Base-by-base conservation (phyloP, 2,329 filamentous ascomycete species). In the Colletotrichum graminicola region DNA sequence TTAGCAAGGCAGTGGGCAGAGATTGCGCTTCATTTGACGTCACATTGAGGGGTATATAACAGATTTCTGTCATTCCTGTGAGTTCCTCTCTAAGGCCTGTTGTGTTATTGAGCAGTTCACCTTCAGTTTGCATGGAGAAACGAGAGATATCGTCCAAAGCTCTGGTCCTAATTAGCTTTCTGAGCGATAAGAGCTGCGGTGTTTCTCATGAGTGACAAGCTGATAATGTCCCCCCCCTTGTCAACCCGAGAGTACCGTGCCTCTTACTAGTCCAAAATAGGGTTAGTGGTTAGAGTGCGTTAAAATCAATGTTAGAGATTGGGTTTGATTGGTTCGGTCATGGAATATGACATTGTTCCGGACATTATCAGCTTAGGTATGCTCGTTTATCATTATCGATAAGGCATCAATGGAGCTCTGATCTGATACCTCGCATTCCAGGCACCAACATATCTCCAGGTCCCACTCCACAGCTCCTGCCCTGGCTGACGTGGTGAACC, bases 401-500 rank as follows among this genome's bases (percentile, higher is more conserved):
- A 62, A 62, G 55, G 3, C 5, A 32, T 4, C 14, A 39, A 26
- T 45, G 41, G 16, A 61, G 41, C 14, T 52, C 14, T 1, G 2
- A 2, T 1, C 0, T 21, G 2, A 0, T 54, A 59, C 63, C 68
- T 67, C 29, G 36, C 3, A 1, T 10, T 1, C 26, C 59, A 72
- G 69, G 69, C 69, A 64, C 1, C 1, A 11, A 36, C 1, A 18
- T 41, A 14, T 57, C 23, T 39, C 21, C 49, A 60, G 32, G 67
- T 55, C 49, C 61, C 62, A 66, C 62, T 55, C 11, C 34, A n/a
- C 57, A 69, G 51, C 64, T 71, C 51, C 56, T 26, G 61, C 51
- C 64, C 68, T 67, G 64, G 52, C 62, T 66, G 66, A 67, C 64
- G 64, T 71, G 64, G 65, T 71, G 64, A 62, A 45, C 51, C 54